A percentile compares a stretch with the other conserved stretches of the same genome.
Conservation (phyloP, 805 yeast species). For the Pichia membranifaciens region DNA sequence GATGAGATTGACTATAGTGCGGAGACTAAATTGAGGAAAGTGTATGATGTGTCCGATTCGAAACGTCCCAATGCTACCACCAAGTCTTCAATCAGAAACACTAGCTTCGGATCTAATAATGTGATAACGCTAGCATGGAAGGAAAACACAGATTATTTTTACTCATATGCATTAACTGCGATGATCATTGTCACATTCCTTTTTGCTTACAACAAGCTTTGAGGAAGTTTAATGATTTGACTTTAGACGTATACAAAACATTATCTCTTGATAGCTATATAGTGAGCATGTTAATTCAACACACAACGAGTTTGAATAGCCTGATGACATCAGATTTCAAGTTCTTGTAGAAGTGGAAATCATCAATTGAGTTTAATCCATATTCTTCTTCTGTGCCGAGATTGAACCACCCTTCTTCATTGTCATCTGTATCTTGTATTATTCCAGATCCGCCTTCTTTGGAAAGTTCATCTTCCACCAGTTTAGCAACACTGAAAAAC, state of each 20-base stretch:
- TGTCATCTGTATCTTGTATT: slow-evolving; percentile 8
- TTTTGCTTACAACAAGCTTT: neutral
- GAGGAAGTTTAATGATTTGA: too few relatives aligned
- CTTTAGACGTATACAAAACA: too few relatives aligned
- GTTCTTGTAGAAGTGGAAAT: slow-evolving; percentile 23
- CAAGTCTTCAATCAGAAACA: neutral
- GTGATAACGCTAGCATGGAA: neutral
- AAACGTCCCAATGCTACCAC: too few relatives aligned
- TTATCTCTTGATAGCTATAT: neutral
- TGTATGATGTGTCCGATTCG: too few relatives aligned
- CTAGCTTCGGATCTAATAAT: neutral
- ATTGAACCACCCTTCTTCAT: slow-evolving; percentile 21
- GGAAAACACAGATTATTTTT: neutral
- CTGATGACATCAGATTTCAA: slow-evolving; percentile 21
- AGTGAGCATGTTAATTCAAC: neutral
- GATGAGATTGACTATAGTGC: slow-evolving; percentile 44
- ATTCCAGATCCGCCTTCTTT: slow-evolving; percentile 4
- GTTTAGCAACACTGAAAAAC: slow-evolving; percentile 3
- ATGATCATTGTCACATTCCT: neutral
- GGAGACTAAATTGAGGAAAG: too few relatives aligned
- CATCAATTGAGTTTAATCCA: slow-evolving; percentile 17
- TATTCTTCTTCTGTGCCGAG: slow-evolving; percentile 18
- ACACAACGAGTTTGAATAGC: slow-evolving; percentile 14
- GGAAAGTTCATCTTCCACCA: slow-evolving; percentile 12
- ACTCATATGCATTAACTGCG: neutral